Evolutionary conservation across 1,284 basidiomycete genomes (phyloP).

Genomic region (Malassezia brasiliensis): DNA sequence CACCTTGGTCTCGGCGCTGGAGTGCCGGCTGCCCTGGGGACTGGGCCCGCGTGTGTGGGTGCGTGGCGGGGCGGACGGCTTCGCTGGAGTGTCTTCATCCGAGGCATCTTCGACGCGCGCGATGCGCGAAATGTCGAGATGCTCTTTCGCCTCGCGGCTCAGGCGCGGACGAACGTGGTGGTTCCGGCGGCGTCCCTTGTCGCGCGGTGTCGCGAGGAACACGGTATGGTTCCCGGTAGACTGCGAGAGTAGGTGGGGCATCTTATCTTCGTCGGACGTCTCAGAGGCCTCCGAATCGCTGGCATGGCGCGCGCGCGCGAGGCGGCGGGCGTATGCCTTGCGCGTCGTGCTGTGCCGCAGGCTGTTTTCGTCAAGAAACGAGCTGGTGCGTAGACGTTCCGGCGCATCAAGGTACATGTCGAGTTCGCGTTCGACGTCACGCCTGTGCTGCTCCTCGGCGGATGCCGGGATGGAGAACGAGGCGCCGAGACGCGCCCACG

Average conservation of each 20-base stretch:
- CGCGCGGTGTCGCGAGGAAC: conserved; percentile 13
- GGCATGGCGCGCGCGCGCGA: neutral
- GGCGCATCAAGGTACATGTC: conserved; percentile 2
- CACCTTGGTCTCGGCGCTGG: conserved; percentile 16
- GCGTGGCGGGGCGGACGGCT: neutral
- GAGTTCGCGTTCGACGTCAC: conserved; percentile 9
- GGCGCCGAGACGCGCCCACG: neutral
- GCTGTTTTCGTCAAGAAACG: conserved; percentile 2
- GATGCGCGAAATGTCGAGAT: conserved; percentile 11
- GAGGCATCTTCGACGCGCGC: conserved; percentile 1
- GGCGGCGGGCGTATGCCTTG: neutral
- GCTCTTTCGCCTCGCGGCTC: neutral
- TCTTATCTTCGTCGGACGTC: conserved; percentile 8
- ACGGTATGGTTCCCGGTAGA: conserved; percentile 15
- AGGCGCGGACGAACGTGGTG: conserved; percentile 3
- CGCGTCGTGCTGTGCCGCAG: neutral
- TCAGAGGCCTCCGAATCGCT: neutral
- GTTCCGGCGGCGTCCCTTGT: neutral
- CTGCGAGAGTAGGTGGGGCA: neutral
- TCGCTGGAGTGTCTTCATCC: neutral
- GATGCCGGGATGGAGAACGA: conserved; percentile 8
- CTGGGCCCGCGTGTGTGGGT: neutral
- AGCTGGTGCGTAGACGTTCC: neutral
- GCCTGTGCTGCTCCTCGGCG: conserved; percentile 6
- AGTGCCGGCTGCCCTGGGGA: conserved; percentile 13